Evolutionary conservation across 2,329 filamentous ascomycete genomes (phyloP).

Genomic region (Hypoxylon sp.): DNA sequence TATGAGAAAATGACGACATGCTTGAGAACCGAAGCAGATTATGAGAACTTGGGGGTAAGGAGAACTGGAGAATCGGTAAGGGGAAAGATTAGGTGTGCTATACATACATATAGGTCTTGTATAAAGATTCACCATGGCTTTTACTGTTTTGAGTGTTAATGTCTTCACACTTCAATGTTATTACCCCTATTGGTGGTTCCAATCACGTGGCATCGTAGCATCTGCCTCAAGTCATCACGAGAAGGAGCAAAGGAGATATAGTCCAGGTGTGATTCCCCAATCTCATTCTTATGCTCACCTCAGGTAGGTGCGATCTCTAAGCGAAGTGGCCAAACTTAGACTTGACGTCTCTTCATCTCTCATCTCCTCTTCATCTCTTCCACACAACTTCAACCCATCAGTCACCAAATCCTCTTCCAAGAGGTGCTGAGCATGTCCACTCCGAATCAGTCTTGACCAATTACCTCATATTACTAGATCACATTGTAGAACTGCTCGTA

Average conservation of each 20-base stretch:
- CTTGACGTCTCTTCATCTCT: not conserved
- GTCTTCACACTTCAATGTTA: not conserved
- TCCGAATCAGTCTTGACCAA: not conserved
- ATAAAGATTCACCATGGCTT: constrained; percentile 17
- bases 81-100: constrained; percentile 10
- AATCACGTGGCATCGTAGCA: constrained; percentile 16
- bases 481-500: not conserved
- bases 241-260: constrained; percentile 8
- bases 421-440: not conserved
- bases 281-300: constrained; percentile 8
- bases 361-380: not conserved
- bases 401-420: not conserved
- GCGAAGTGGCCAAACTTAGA: not conserved
- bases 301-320: constrained; percentile 22
- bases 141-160: not conserved
- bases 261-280: not conserved
- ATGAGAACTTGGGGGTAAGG: constrained; percentile 4
- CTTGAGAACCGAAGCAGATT: constrained; percentile 2
- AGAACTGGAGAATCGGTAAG: not conserved
- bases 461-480: constrained; percentile 12
- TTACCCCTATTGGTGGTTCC: constrained; percentile 8
- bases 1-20: constrained; percentile 11
- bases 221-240: constrained; percentile 3
- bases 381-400: constrained; percentile 3
- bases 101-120: constrained; percentile 18